phyloP scores from a whole-genome alignment of 2,329 filamentous ascomycete species.

The Clathrospora elynae region DNA sequence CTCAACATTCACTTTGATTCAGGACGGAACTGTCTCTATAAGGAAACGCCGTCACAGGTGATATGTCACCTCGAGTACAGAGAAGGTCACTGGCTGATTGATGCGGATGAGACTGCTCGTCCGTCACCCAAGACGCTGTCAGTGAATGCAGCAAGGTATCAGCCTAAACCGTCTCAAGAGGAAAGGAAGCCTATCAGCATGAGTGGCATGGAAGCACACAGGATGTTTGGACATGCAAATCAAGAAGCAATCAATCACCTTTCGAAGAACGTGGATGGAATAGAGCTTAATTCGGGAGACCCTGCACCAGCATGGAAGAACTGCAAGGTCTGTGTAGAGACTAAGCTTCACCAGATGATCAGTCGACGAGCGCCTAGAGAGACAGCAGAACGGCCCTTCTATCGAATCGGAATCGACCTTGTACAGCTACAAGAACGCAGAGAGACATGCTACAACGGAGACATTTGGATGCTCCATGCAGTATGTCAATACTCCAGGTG shows the following conservation, averaged over 20 bases:
- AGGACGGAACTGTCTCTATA: constrained; percentile 9
- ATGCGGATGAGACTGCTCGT: too few relatives aligned
- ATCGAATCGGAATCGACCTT: constrained; percentile 8
- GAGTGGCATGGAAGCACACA: background rate
- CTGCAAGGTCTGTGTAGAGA: constrained; percentile 1
- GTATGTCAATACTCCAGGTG: constrained; percentile 7
- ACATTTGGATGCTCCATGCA: constrained; percentile 2
- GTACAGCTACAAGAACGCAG: constrained; percentile 10
- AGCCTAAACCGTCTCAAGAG: constrained; percentile 4
- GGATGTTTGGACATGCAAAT: background rate
- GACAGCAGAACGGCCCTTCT: constrained; percentile 8
- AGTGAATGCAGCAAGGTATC: too few relatives aligned
- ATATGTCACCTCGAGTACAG: constrained; percentile 9
- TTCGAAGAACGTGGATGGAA: too few relatives aligned
- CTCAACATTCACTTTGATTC: constrained; percentile 14
- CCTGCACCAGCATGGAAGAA: too few relatives aligned
- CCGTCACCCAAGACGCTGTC: too few relatives aligned
- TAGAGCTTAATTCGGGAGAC: too few relatives aligned
- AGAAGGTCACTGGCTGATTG: constrained; percentile 14
- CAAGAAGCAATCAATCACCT: background rate
- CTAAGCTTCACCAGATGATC: constrained; percentile 10
- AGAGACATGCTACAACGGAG: constrained; percentile 13
- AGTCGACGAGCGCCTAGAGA: background rate
- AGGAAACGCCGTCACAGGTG: background rate
- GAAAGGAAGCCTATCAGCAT: too few relatives aligned